Evolutionary conservation across 129 eudicot species (phyloP), one percentile per base, ranked within the genome.

Genomic region (Heracleum sosnowskyi): DNA sequence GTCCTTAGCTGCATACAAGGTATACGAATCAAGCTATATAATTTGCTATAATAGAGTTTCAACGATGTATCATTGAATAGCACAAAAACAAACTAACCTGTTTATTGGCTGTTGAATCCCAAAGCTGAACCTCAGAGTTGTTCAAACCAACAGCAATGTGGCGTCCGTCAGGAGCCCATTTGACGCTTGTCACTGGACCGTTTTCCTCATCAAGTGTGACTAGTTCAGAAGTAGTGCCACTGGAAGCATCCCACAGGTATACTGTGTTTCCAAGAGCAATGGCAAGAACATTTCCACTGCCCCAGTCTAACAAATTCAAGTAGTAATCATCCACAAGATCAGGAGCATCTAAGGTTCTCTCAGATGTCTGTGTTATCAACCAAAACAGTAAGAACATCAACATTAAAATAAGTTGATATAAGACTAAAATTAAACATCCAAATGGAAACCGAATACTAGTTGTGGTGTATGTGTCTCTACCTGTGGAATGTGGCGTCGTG

Each of bases 401-500:
- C 68, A 69, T 1, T 40, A 18, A 55, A 7, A 53, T 0, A 53
- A 22, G 2, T 5, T 53, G n/a, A 53, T 4, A 9, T 3, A 35
- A n/a, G 11, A 37, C 16, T 29, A 39, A 40, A 24, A 71, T n/a
- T n/a, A n/a, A n/a, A n/a, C n/a, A n/a, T n/a, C n/a, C n/a, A n/a
- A n/a, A n/a, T n/a, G n/a, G n/a, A n/a, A n/a, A n/a, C n/a, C n/a
- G n/a, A 5, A 57, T 10, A 20, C 63, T 4, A 11, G 47, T 18
- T n/a, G 18, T 37, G 11, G 13, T 20, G 28, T n/a, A n/a, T 22
- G 28, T 53, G 63, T 3, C 63, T 55, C 4, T 31, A 91, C 98
- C 97, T 91, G 97, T 35, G 98, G 98, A 80, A 95, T 95, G 89
- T 90, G 79, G 24, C 96, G 86, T 28, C 92, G 87, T 68, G 96